Evolutionary conservation across 192 early-diverging fungal genomes (phyloP).

Genomic region (Umbelopsis sp.): DNA sequence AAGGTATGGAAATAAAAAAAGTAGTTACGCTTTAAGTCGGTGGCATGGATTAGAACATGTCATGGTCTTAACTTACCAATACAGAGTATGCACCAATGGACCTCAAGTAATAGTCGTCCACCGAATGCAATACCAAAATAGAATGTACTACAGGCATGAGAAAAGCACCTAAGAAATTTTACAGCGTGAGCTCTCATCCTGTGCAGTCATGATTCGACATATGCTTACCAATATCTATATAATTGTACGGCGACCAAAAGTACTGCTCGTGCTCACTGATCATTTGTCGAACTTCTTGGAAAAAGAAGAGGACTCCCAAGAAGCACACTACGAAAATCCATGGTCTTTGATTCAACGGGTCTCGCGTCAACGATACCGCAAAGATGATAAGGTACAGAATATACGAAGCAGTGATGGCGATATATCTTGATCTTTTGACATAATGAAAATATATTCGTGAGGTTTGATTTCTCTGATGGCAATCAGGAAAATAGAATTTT

Average conservation of each 20-base stretch:
- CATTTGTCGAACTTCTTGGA: conserved; percentile 9
- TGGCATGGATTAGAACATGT: too few species aligned
- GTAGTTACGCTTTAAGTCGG: too few species aligned
- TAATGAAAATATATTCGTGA: too few species aligned
- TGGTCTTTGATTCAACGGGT: not conserved
- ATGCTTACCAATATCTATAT: not conserved
- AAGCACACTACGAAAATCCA: not conserved
- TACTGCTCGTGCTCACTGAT: conserved; percentile 7
- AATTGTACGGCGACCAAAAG: conserved; percentile 12
- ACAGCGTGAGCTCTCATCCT: not conserved
- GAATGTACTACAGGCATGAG: not conserved
- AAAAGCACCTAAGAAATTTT: not conserved
- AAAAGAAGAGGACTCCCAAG: not conserved
- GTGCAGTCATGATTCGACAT: not conserved
- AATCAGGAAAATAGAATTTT: too few species aligned
- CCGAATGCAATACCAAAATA: not conserved
- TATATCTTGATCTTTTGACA: not conserved
- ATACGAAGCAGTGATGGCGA: not conserved
- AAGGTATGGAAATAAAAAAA: not conserved
- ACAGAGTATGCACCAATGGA: not conserved
- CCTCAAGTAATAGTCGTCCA: not conserved
- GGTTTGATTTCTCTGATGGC: too few species aligned
- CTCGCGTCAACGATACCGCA: not conserved
- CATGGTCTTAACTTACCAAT: not conserved
- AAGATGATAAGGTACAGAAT: not conserved